Conservation (phyloP, 495 filamentous ascomycete genomes). For the Podospora pseudopauciseta region DNA sequence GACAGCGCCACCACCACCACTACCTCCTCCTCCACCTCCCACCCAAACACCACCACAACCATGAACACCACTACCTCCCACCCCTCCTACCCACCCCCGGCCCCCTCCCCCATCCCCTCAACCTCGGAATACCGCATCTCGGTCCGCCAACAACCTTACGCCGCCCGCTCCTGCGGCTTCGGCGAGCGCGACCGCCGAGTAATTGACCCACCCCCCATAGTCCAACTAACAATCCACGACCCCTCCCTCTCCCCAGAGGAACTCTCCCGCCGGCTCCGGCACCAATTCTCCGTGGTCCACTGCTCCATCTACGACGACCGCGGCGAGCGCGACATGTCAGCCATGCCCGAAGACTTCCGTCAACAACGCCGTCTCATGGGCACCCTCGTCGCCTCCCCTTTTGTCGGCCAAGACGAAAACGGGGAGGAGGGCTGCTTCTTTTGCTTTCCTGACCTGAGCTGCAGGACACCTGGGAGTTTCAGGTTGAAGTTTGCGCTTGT, state of each 20-base stretch:
- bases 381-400: slow-evolving; percentile 69
- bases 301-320: slow-evolving; percentile 69
- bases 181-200: slow-evolving; percentile 90
- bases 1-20: slow-evolving; percentile 31
- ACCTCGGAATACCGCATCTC: slow-evolving; percentile 47
- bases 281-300: slow-evolving; percentile 78
- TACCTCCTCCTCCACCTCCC: slow-evolving; percentile 12
- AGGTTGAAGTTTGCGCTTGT: slow-evolving; percentile 84
- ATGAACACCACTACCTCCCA: slow-evolving; percentile 24
- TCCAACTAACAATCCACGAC: slow-evolving; percentile 76
- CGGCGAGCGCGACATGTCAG: slow-evolving; percentile 58
- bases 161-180: slow-evolving; percentile 89
- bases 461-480: slow-evolving; percentile 80
- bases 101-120: slow-evolving; percentile 9
- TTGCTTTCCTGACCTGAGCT: slow-evolving; percentile 90
- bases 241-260: slow-evolving; percentile 49
- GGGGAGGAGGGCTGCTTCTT: slow-evolving; percentile 79
- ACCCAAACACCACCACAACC: not conserved
- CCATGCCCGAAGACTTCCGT: slow-evolving; percentile 54
- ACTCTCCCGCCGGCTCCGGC: slow-evolving; percentile 59
- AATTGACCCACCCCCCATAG: slow-evolving; percentile 92
- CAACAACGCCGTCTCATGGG: slow-evolving; percentile 72
- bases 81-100: slow-evolving; percentile 35
- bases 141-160: slow-evolving; percentile 86
- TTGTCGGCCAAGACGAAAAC: slow-evolving; percentile 64